Conservation (phyloP, 1,139 yeast genomes). For the Scheffersomyces lignicola region DNA sequence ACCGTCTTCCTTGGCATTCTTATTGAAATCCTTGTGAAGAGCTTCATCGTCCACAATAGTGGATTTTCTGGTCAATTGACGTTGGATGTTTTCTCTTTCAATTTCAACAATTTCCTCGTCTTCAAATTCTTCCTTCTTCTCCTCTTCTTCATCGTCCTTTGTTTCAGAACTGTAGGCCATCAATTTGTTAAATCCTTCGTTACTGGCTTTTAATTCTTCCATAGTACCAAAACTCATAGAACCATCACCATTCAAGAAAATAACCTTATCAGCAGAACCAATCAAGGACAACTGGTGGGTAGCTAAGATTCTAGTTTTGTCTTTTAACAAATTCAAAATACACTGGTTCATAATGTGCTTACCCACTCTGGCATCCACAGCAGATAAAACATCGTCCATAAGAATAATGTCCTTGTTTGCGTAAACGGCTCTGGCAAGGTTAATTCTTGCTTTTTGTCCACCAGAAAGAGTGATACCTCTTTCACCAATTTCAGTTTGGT, state of each 20-base stretch:
- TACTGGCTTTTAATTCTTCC: conserved; percentile 33
- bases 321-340: conserved; percentile 32
- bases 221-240: conserved; percentile 35
- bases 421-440: conserved; percentile 48
- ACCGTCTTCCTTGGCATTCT: conserved; percentile 29
- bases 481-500: conserved; percentile 49
- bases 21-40: conserved; percentile 18
- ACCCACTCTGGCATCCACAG: conserved; percentile 53
- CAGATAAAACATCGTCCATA: conserved; percentile 48
- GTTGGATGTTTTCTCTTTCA: conserved; percentile 19
- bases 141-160: conserved; percentile 24
- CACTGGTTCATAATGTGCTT: conserved; percentile 44
- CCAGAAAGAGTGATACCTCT: conserved; percentile 51
- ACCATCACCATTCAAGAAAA: conserved; percentile 48
- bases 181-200: conserved; percentile 49
- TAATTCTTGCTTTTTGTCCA: conserved; percentile 50
- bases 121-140: conserved; percentile 12
- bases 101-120: conserved; percentile 19
- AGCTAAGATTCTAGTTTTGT: conserved; percentile 45
- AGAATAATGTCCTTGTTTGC: conserved; percentile 39
- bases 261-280: conserved; percentile 39
- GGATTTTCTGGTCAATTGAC: conserved; percentile 16
- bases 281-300: conserved; percentile 49
- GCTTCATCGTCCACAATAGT: conserved; percentile 18
- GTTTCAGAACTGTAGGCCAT: conserved; percentile 41